Base-by-base conservation (phyloP, 208 protist species). In the Novymonas esmeraldas region DNA sequence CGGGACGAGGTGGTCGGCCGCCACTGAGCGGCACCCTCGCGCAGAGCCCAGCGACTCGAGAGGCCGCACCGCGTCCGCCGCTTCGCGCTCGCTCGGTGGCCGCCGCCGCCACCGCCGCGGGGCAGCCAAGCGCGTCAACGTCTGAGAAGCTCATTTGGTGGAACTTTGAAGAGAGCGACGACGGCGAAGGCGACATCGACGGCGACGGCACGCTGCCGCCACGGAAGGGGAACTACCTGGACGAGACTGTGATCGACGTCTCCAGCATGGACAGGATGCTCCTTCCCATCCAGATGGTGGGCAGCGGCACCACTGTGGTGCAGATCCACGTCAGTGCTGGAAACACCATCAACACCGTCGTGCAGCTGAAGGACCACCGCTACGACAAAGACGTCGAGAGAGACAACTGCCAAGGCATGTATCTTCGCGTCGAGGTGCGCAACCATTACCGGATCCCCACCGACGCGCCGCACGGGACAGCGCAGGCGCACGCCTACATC, bases 361-460 rank as follows among this genome's bases (percentile, higher is more conserved):
- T 85, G 29, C 84, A 90, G 55, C 64, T 90, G 9, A 64, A 61
- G 14, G 65, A 78, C 5, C 38, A 78, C 24, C 84, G 76, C 31
- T 93, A 85, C 51, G 73, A 89, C 39, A 16, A 44, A 0, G 26
- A 26, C 1, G 79, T 90, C n/a, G 64, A 44, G 0, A 29, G 20
- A 0, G 16, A 49, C 33, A 90, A 90, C 72, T 90, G 87, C 58
- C n/a, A 66, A 22, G 56, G 65, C 29, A 69, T 79, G 60, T 78
- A 67, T 46, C 18, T 93, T 16, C 63, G 28, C 46, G 75, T 89
- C 31, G 70, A 81, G 33, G 33, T 93, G 29, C 82, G 65, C 38
- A 59, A 49, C 20, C 38, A 34, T 22, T 3, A 51, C 16, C 46
- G 33, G 22, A 33, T 38, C 4, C 6, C 5, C 51, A n/a, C n/a